Evolutionary conservation across 148 eudicot species (phyloP).

Genomic region (Dysphania ambrosioides): DNA sequence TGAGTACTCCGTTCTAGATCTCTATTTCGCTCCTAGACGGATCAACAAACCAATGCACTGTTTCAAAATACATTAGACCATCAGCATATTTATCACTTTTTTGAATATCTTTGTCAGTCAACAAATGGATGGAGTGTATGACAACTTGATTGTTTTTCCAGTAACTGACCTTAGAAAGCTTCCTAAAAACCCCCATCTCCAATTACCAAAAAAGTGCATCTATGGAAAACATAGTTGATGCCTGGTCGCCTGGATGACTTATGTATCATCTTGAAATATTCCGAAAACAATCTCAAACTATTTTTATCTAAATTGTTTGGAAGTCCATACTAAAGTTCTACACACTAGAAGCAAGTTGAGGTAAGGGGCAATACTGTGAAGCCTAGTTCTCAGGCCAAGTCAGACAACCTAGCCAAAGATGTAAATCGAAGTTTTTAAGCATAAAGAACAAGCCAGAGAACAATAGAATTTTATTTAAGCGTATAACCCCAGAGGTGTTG

Average conservation of each 20-base stretch:
- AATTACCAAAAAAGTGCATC: too few species aligned
- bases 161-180: too few species aligned
- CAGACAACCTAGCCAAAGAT: background rate
- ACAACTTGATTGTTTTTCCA: background rate
- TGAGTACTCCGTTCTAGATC: background rate
- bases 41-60: background rate
- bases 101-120: too few species aligned
- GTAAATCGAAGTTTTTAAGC: background rate
- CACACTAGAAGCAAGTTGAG: too few species aligned
- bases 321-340: background rate
- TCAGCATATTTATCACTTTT: background rate
- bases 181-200: too few species aligned
- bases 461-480: background rate
- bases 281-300: background rate
- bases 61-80: background rate
- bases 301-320: background rate
- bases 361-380: background rate
- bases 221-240: too few species aligned
- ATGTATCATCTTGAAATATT: too few species aligned
- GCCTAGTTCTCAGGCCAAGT: background rate
- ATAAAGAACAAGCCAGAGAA: background rate
- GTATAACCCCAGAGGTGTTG: background rate
- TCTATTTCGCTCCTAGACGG: background rate
- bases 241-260: too few species aligned
- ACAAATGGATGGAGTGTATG: background rate